Evolutionary conservation across 1,284 basidiomycete genomes (phyloP).

Genomic region (Lignosus rhinocerotis): DNA sequence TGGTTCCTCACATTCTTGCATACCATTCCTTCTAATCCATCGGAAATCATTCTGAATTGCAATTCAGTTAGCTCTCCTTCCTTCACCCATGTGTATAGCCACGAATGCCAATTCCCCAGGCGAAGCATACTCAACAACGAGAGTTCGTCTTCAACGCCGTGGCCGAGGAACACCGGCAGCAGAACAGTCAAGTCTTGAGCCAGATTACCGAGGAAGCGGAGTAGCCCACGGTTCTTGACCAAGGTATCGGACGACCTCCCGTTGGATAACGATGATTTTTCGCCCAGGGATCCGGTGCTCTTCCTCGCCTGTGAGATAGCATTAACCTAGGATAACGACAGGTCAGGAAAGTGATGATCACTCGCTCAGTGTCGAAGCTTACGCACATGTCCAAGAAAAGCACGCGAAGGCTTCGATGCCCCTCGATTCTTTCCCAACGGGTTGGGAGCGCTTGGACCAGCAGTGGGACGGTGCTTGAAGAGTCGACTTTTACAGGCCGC

Average conservation of each 20-base stretch:
- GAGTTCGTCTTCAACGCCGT: slow-evolving; percentile 2
- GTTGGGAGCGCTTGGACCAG: background rate
- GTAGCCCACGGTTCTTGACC: background rate
- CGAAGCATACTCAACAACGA: slow-evolving; percentile 8
- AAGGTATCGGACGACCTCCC: too few species aligned
- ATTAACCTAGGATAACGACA: too few species aligned
- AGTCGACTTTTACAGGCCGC: background rate
- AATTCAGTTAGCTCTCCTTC: slow-evolving; percentile 15
- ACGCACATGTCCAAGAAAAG: too few species aligned
- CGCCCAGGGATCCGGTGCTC: too few species aligned
- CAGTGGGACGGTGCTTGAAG: background rate
- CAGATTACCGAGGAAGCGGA: slow-evolving; percentile 4
- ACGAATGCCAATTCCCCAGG: slow-evolving; percentile 7
- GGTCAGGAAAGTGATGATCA: too few species aligned
- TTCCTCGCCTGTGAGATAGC: too few species aligned
- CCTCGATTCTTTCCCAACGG: too few species aligned
- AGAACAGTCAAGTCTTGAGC: slow-evolving; percentile 13
- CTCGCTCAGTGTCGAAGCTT: too few species aligned
- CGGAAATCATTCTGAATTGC: slow-evolving; percentile 16
- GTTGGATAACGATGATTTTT: too few species aligned
- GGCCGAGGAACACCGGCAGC: slow-evolving; percentile 5
- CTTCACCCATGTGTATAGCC: slow-evolving; percentile 18
- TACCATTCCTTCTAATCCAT: slow-evolving; percentile 6
- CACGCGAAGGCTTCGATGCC: too few species aligned
- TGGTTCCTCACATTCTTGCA: background rate